A percentile compares a stretch with the other conserved stretches of the same genome.
phyloP scores from a whole-genome alignment of 106 monocot species.

The Vanilla planifolia region DNA sequence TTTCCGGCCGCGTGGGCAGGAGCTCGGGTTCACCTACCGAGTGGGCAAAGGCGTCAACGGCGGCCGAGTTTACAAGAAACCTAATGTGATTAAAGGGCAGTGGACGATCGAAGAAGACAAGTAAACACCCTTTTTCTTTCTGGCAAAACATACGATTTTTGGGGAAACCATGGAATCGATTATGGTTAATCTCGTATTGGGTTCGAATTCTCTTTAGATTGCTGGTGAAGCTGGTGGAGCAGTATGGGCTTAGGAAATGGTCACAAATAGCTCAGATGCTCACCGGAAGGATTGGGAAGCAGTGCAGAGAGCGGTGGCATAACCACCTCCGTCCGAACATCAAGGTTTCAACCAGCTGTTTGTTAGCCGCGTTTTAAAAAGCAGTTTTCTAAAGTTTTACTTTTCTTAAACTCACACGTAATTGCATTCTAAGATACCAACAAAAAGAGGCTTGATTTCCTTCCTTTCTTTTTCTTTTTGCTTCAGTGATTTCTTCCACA shows the following conservation, averaged over 20 bases:
- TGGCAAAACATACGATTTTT: neutral
- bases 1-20: neutral
- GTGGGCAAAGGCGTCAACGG: neutral
- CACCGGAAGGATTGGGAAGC: slow-evolving; percentile 69
- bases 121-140: slow-evolving; percentile 15
- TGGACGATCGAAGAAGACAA: slow-evolving; percentile 74
- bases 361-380: too few species aligned
- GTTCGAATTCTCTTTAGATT: slow-evolving; percentile 17
- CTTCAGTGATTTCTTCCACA: too few species aligned
- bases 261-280: slow-evolving; percentile 59
- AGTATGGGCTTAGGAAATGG: slow-evolving; percentile 70
- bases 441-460: too few species aligned
- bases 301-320: slow-evolving; percentile 92
- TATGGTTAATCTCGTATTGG: neutral
- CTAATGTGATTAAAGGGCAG: slow-evolving; percentile 57
- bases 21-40: neutral
- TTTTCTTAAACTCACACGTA: too few species aligned
- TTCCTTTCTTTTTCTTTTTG: too few species aligned
- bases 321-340: slow-evolving; percentile 90
- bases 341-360: slow-evolving; percentile 67
- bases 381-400: too few species aligned
- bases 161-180: slow-evolving; percentile 7
- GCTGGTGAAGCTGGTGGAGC: slow-evolving; percentile 50
- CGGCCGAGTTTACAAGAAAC: slow-evolving; percentile 23
- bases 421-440: too few species aligned